Evolutionary conservation across 768 basidiomycete genomes (phyloP), one percentile per base, ranked within the genome.

Genomic region (Rhodotorula babjevae): DNA sequence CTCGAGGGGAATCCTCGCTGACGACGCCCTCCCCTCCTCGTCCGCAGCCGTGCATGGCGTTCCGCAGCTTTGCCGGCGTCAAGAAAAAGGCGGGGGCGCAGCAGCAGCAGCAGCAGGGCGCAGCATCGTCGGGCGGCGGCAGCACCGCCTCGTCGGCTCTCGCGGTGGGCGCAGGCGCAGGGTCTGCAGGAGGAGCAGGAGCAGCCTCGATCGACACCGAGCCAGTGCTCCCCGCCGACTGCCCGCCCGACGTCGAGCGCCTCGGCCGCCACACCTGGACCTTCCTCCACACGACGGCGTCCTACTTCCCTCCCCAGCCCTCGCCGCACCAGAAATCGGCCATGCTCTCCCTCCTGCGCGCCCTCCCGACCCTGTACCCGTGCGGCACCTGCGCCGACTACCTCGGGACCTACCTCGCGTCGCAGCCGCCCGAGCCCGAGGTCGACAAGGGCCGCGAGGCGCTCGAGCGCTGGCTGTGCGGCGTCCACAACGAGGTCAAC

Each of bases 251-350:
- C 81, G 88, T 89, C 58, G 92, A 93, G 79, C 85, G 87, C 69
- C 88, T 98, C 61, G 95, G 95, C 4, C 87, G 88, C 61, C 90
- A 94, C 58, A 95, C 95, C 3, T 97, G 95, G 95, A 89, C 93
- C 25, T 98, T 98, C 85, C 84, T 98, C 46, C 95, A 97, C 79
- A 89, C 93, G 16, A 89, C 95, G 11, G 94, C 93, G 0, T 92
- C 95, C 31, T 96, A 97, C 82, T 98, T 93, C 82, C 93, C 95
- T 40, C 87, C 89, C n/a, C 82, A 83, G 25, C 92, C 95, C 1
- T 87, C 88, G 0, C 84, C 87, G 2, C 82, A 83, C 12, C 92
- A 95, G 77, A 88, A 90, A 68, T 85, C 87, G 42, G 88, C 90
- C 75, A 97, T 97, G 93, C 83, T 91, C 47, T 84, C 85, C 77